A percentile compares a stretch with the other conserved stretches of the same genome.
These are phyloP conservation scores for Trametes sp. DNA, from an alignment of 1,284 basidiomycete species.

Conservation along the genomic window DNA sequence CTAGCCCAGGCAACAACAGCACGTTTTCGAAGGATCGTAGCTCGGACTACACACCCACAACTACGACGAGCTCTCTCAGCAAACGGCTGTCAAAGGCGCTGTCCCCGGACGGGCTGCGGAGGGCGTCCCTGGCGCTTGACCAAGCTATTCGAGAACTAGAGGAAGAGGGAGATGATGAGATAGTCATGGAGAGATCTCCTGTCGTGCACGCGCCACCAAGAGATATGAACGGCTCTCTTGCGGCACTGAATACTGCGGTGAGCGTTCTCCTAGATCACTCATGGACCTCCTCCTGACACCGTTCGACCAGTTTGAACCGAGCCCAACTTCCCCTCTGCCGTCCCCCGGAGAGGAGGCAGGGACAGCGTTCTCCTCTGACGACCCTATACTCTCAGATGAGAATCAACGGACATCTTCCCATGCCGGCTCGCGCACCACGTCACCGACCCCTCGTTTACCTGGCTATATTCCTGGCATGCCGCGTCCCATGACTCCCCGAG, in stretches of 20 bases:
- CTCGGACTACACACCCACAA: conserved; percentile 23
- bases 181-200: conserved; percentile 73
- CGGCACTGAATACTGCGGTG: conserved; percentile 29
- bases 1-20: conserved; percentile 56
- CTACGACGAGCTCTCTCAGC: conserved; percentile 22
- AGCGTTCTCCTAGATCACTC: conserved; percentile 27
- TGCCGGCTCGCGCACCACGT: conserved; percentile 51
- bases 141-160: conserved; percentile 74
- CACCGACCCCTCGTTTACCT: conserved; percentile 70
- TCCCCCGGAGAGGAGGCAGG: conserved; percentile 54
- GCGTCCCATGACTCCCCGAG: conserved; percentile 82
- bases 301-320: conserved; percentile 27
- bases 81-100: conserved; percentile 55
- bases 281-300: conserved; percentile 20
- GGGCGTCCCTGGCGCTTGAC: conserved; percentile 76
- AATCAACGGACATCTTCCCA: conserved; percentile 57
- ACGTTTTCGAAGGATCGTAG: conserved; percentile 31
- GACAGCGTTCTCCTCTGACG: conserved; percentile 75
- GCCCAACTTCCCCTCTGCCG: conserved; percentile 30
- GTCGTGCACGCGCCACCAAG: conserved; percentile 45
- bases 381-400: conserved; percentile 54
- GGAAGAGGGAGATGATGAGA: conserved; percentile 67
- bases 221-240: conserved; percentile 24
- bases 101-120: conserved; percentile 59
- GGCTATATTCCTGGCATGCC: conserved; percentile 91